Conservation (phyloP, 208 protist species). For the Trypanosomatidae sp. region DNA sequence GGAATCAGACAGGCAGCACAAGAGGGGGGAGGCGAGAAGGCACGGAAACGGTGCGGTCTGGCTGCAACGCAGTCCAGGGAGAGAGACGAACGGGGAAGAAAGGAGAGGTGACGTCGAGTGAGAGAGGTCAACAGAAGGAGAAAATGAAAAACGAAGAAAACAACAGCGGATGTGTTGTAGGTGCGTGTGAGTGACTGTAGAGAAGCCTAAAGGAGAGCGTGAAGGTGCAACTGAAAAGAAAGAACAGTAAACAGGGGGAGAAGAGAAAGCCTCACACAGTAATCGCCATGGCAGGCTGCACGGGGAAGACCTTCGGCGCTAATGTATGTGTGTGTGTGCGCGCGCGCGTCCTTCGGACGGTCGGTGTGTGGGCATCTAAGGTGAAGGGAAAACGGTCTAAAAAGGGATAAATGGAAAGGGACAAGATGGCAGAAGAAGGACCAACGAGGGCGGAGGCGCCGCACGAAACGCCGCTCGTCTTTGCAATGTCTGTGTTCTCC, state of each 20-base stretch:
- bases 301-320: neutral
- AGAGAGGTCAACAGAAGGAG: neutral
- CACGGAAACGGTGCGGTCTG: neutral
- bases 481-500: neutral
- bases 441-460: neutral
- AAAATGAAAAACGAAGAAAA: neutral
- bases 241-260: neutral
- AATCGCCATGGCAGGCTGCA: too few relatives aligned
- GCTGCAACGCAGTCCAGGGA: neutral
- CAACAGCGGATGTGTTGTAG: neutral
- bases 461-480: neutral
- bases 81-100: neutral
- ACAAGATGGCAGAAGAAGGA: neutral
- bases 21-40: neutral
- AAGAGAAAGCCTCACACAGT: neutral
- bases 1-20: neutral
- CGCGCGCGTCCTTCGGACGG: too few relatives aligned
- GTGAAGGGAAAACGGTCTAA: neutral
- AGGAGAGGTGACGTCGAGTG: neutral
- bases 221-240: neutral
- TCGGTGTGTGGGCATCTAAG: constrained; percentile 2
- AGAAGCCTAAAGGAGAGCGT: neutral
- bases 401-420: neutral
- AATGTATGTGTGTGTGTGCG: neutral
- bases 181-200: neutral